These are phyloP conservation scores for Botryotinia calthae DNA, from an alignment of 2,329 filamentous ascomycete species.

Conservation along the genomic window DNA sequence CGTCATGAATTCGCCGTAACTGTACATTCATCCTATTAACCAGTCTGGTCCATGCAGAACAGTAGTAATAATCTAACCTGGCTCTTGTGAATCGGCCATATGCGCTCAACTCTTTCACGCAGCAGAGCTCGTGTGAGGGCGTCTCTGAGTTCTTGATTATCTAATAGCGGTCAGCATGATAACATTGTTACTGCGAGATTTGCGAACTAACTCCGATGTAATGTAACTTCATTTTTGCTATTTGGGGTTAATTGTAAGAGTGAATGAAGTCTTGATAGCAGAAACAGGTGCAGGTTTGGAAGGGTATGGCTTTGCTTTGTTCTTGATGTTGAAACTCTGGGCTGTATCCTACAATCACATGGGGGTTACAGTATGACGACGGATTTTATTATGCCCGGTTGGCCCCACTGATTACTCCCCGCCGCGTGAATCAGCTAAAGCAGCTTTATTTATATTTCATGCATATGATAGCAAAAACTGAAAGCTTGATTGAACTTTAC, in stretches of 20 bases:
- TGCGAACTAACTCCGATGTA: constrained; percentile 72
- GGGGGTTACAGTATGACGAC: constrained; percentile 13
- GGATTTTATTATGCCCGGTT: constrained; percentile 18
- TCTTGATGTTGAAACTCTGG: constrained; percentile 8
- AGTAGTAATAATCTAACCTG: constrained; percentile 6
- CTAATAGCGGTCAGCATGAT: constrained; percentile 46
- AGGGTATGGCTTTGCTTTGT: constrained; percentile 18
- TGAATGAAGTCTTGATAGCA: background rate
- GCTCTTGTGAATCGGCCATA: constrained; percentile 18
- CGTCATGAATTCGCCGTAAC: constrained; percentile 68
- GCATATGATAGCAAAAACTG: background rate
- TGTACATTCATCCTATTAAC: constrained; percentile 27
- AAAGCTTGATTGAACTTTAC: background rate
- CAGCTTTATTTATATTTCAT: background rate
- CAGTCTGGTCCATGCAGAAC: background rate
- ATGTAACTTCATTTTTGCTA: constrained; percentile 73
- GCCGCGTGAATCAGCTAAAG: background rate
- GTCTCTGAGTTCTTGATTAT: constrained; percentile 77
- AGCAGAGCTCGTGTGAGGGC: constrained; percentile 72
- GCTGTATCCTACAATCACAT: constrained; percentile 4
- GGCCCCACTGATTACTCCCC: constrained; percentile 4
- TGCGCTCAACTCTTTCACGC: constrained; percentile 72
- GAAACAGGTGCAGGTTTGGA: background rate
- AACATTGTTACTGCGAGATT: constrained; percentile 27
- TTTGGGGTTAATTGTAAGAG: constrained; percentile 9